These are phyloP conservation scores for Annulohypoxylon bovei DNA, from an alignment of 495 filamentous ascomycete species.

Conservation along the genomic window DNA sequence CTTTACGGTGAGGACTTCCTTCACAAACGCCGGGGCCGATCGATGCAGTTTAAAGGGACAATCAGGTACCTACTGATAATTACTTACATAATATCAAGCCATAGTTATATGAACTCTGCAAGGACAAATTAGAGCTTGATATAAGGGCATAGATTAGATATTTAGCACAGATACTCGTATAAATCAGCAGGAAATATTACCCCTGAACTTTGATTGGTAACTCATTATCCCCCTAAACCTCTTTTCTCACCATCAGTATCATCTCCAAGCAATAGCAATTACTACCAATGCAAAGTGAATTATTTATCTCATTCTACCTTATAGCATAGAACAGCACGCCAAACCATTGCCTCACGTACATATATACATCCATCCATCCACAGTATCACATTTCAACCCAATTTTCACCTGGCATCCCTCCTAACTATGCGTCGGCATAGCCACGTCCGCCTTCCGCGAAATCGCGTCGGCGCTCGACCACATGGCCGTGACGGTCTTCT, in stretches of 20 bases:
- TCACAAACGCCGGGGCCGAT: background rate
- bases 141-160: no score
- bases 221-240: background rate
- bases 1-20: background rate
- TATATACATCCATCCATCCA: background rate
- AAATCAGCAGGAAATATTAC: background rate
- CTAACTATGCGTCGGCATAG: conserved; percentile 87
- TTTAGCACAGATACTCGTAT: no score
- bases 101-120: no score
- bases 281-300: background rate
- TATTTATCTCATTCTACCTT: background rate
- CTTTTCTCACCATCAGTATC: background rate
- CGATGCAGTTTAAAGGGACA: no score
- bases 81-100: no score
- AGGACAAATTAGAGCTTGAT: no score
- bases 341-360: background rate
- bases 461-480: conserved; percentile 90
- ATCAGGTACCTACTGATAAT: no score
- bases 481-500: conserved; percentile 94
- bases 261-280: background rate
- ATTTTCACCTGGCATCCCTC: conserved; percentile 27
- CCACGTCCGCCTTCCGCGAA: conserved; percentile 79
- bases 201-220: background rate
- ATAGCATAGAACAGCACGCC: background rate
- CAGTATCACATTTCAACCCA: background rate